A percentile compares a stretch with the other conserved stretches of the same genome.
Conservation (phyloP, 2,329 filamentous ascomycete species). For the Tolypocladium paradoxum region DNA sequence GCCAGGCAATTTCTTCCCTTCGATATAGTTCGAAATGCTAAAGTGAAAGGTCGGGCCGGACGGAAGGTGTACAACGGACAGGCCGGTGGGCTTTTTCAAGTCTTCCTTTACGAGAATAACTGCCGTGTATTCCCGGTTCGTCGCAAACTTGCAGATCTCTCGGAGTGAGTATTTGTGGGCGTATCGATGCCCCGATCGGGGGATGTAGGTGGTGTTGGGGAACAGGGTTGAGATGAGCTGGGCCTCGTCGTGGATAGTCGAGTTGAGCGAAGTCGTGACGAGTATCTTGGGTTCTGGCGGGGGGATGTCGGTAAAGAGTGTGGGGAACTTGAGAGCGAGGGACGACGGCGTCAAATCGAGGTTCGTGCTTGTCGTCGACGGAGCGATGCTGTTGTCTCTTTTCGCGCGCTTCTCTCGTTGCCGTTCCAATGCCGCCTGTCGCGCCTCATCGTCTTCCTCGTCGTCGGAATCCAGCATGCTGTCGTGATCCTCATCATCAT, state of each 20-base stretch:
- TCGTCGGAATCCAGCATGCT: slow-evolving; percentile 68
- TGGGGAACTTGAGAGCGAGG: slow-evolving; percentile 50
- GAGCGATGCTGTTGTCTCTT: slow-evolving; percentile 40
- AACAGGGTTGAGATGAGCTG: slow-evolving; percentile 70
- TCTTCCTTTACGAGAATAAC: slow-evolving; percentile 84
- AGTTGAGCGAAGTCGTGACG: slow-evolving; percentile 83
- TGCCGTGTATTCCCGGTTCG: slow-evolving; percentile 72
- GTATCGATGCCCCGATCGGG: slow-evolving; percentile 71
- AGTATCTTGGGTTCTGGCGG: slow-evolving; percentile 69
- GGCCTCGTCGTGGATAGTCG: slow-evolving; percentile 76
- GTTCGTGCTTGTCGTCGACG: slow-evolving; percentile 52
- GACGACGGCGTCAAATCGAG: slow-evolving; percentile 52
- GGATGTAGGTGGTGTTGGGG: slow-evolving; percentile 80
- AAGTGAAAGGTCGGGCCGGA: slow-evolving; percentile 88
- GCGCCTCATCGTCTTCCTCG: slow-evolving; percentile 40
- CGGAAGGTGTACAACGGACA: slow-evolving; percentile 79
- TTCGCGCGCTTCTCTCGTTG: slow-evolving; percentile 33
- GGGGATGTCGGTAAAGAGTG: slow-evolving; percentile 48
- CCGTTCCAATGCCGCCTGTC: slow-evolving; percentile 28
- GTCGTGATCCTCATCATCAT: slow-evolving; percentile 52
- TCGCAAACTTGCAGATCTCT: slow-evolving; percentile 80
- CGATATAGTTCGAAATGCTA: slow-evolving; percentile 79
- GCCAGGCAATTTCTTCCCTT: slow-evolving; percentile 76
- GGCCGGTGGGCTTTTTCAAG: slow-evolving; percentile 68
- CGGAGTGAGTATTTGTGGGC: slow-evolving; percentile 84